These are phyloP conservation scores for Penicillium turbatum DNA, from an alignment of 495 filamentous ascomycete species.

Conservation along the genomic window DNA sequence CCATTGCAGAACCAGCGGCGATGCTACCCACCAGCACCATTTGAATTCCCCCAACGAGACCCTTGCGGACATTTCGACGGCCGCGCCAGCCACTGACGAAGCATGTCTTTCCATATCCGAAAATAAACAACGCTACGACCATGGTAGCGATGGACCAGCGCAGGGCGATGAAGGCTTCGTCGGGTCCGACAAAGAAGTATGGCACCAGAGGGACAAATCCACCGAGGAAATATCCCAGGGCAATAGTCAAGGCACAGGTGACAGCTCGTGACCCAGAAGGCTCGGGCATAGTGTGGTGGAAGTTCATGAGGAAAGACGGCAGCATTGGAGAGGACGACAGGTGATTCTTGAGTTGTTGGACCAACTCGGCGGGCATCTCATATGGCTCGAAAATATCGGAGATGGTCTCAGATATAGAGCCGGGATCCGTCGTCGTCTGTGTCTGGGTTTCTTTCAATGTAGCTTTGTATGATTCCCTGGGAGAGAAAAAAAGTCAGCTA, in stretches of 20 bases:
- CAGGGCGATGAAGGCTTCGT: slow-evolving; percentile 56
- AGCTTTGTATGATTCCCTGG: slow-evolving; percentile 50
- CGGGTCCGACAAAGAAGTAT: slow-evolving; percentile 63
- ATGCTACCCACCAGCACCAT: slow-evolving; percentile 66
- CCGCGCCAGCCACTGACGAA: slow-evolving; percentile 42
- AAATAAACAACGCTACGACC: slow-evolving; percentile 63
- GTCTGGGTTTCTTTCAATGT: slow-evolving; percentile 44
- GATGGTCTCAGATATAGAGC: slow-evolving; percentile 38
- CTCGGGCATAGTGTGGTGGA: slow-evolving; percentile 51
- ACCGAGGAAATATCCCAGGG: slow-evolving; percentile 68
- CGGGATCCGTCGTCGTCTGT: slow-evolving; percentile 37
- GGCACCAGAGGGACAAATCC: slow-evolving; percentile 70
- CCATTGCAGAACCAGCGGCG: slow-evolving; percentile 59
- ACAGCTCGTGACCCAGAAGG: slow-evolving; percentile 50
- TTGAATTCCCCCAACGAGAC: slow-evolving; percentile 48
- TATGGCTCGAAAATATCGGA: slow-evolving; percentile 53
- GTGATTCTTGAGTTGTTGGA: slow-evolving; percentile 43
- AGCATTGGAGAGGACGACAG: slow-evolving; percentile 48
- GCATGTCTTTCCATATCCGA: slow-evolving; percentile 69
- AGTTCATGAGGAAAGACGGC: slow-evolving; percentile 53
- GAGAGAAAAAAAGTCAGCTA: slow-evolving; percentile 1
- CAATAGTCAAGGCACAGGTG: slow-evolving; percentile 61
- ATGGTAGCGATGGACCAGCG: slow-evolving; percentile 67
- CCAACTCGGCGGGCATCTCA: slow-evolving; percentile 43
- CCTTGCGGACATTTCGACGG: slow-evolving; percentile 36